Evolutionary conservation across 2,329 filamentous ascomycete species (phyloP), one percentile per base, ranked within the genome.

Genomic region (Aspergillus fructus): DNA sequence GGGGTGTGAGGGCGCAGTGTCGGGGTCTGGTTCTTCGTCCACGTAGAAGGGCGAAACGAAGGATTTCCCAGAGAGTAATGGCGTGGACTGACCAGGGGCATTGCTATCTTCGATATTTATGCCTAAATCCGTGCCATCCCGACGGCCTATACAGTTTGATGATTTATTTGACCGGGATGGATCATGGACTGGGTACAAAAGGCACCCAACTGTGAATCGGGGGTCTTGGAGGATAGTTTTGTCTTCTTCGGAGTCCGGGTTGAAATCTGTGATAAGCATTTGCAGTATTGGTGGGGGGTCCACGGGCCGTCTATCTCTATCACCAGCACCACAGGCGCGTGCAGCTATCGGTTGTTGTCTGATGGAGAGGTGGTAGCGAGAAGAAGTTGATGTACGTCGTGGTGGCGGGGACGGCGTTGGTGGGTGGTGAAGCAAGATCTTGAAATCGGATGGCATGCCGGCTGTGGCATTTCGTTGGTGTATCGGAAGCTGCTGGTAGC

Each of bases 211-310:
- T 30, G 77, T 71, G 52, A 75, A 76, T 19, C 72, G 70, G 3
- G 69, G 71, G 54, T 76, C 70, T 63, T 71, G 68, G n/a, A 79
- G 66, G 21, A 73, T 71, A 5, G 70, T 67, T 15, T 68, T 59
- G 60, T 81, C 77, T 9, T 69, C 65, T 33, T 71, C 54, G 2
- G 70, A 75, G 3, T 63, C 59, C 2, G 75, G 66, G 57, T 79
- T 71, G 55, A 78, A 81, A 56, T 79, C 75, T 30, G 68, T 68
- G 15, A 80, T 66, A 34, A 79, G 71, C 52, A 80, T 68, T 58
- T 80, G 78, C 19, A 81, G 62, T 42, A 81, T 78, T 17, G 78
- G 77, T 19, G 78, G 76, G 15, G 78, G 78, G 58, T 80, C 78
- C 30, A 81, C 71, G 4, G 76, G 71, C 46, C 77, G 76, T 50